A percentile compares a stretch with the other conserved stretches of the same genome.
Evolutionary conservation across 2,329 filamentous ascomycete species (phyloP).

Genomic region (Ophiostoma sp.): DNA sequence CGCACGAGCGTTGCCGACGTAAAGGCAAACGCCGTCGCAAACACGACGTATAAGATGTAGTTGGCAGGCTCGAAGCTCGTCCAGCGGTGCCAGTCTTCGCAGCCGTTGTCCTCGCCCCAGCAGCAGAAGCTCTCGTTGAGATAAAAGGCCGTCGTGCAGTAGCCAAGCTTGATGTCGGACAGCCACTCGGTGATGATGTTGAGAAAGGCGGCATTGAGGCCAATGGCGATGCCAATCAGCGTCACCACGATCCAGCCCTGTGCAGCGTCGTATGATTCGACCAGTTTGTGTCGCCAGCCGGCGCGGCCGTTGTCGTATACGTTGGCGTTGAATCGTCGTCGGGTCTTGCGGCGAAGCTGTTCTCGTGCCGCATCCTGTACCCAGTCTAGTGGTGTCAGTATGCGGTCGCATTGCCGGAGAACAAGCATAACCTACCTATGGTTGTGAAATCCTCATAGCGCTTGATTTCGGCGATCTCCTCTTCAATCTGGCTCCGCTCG

Average conservation of each 20-base stretch:
- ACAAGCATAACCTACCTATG: constrained; percentile 42
- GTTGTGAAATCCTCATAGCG: constrained; percentile 99
- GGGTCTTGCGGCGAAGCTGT: constrained; percentile 71
- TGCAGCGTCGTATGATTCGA: constrained; percentile 87
- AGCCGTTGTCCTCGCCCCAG: constrained; percentile 90
- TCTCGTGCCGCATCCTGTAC: constrained; percentile 94
- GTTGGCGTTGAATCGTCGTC: constrained; percentile 64
- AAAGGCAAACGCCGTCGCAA: constrained; percentile 77
- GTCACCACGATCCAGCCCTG: constrained; percentile 98
- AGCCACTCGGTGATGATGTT: constrained; percentile 98
- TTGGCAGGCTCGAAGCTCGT: constrained; percentile 71
- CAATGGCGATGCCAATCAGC: constrained; percentile 85
- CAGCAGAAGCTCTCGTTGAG: constrained; percentile 97
- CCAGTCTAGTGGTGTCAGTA: constrained; percentile 58
- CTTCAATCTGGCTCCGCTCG: constrained; percentile 62
- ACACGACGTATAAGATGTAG: constrained; percentile 81
- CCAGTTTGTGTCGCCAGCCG: constrained; percentile 75
- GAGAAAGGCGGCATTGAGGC: constrained; percentile 83
- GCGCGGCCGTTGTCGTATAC: constrained; percentile 62
- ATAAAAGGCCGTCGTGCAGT: constrained; percentile 93
- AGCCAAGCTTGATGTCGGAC: constrained; percentile 89
- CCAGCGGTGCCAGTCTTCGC: constrained; percentile 85
- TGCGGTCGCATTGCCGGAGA: too few relatives aligned
- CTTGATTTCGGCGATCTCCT: constrained; percentile 97
- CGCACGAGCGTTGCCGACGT: constrained; percentile 80